Evolutionary conservation across 805 yeast genomes (phyloP).

Genomic region (Wickerhamiella azyma): DNA sequence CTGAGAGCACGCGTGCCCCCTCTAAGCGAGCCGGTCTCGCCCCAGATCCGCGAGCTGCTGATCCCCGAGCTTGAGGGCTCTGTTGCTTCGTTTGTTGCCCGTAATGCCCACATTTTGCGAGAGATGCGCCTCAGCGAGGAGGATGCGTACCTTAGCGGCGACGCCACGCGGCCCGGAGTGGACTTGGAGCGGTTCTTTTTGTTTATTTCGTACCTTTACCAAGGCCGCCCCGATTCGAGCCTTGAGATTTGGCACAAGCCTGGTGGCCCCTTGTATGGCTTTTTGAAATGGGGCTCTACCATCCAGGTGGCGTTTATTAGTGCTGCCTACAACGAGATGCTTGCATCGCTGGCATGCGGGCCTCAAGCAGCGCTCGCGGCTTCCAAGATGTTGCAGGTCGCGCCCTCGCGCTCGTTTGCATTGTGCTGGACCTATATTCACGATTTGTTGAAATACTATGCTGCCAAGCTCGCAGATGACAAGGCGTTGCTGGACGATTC

Average conservation of each 20-base stretch:
- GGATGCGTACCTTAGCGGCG: slow-evolving; percentile 21
- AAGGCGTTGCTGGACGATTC: slow-evolving; percentile 64
- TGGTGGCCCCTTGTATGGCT: slow-evolving; percentile 58
- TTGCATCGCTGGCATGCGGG: slow-evolving; percentile 62
- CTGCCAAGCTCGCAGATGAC: slow-evolving; percentile 17
- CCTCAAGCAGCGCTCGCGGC: slow-evolving; percentile 35
- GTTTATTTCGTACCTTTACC: slow-evolving; percentile 55
- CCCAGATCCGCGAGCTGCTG: slow-evolving; percentile 11
- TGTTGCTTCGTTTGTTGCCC: slow-evolving; percentile 22
- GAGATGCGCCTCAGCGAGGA: slow-evolving; percentile 30
- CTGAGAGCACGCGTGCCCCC: slow-evolving; percentile 24
- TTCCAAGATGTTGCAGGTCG: slow-evolving; percentile 13
- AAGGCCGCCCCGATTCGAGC: slow-evolving; percentile 45
- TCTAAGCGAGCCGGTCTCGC: slow-evolving; percentile 3
- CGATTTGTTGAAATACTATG: slow-evolving; percentile 40
- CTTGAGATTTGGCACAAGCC: slow-evolving; percentile 53
- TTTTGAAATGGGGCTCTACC: slow-evolving; percentile 76
- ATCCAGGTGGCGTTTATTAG: slow-evolving; percentile 61
- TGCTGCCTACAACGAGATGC: slow-evolving; percentile 65
- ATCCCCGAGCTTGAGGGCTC: slow-evolving; percentile 18
- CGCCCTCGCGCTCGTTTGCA: slow-evolving; percentile 17
- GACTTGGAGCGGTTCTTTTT: slow-evolving; percentile 82
- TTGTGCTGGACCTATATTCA: slow-evolving; percentile 37
- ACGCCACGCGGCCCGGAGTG: slow-evolving; percentile 36
- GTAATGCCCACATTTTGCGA: slow-evolving; percentile 28